A percentile compares a stretch with the other conserved stretches of the same genome.
These are phyloP conservation scores for Leptomonas seymouri DNA, from an alignment of 208 protist genomes.

Conservation along the genomic window DNA sequence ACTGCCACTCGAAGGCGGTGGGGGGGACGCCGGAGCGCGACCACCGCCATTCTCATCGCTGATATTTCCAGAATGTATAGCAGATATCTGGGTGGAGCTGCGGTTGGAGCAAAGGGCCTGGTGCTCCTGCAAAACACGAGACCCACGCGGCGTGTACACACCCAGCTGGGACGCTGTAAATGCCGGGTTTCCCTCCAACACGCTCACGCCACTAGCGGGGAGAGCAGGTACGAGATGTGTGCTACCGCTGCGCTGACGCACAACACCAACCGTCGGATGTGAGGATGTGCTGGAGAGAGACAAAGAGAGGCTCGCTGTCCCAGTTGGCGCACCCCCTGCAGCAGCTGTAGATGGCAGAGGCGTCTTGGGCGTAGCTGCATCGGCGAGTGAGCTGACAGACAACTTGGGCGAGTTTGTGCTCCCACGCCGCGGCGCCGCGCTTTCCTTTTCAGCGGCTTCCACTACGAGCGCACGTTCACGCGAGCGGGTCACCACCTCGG, in stretches of 20 bases:
- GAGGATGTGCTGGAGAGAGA: slow-evolving; percentile 6
- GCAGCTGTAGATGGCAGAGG: slow-evolving; percentile 6
- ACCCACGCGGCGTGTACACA: slow-evolving; percentile 11
- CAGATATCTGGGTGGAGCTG: background rate
- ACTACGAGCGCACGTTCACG: slow-evolving; percentile 1
- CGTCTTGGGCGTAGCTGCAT: slow-evolving; percentile 4
- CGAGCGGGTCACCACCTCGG: slow-evolving; percentile 1
- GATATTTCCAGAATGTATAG: background rate
- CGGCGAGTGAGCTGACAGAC: background rate
- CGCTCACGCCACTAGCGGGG: background rate
- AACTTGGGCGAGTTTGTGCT: slow-evolving; percentile 4
- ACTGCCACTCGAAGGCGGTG: slow-evolving; percentile 1
- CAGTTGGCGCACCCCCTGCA: background rate
- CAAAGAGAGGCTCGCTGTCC: slow-evolving; percentile 6
- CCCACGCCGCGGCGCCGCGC: slow-evolving; percentile 1
- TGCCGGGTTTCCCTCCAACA: slow-evolving; percentile 6
- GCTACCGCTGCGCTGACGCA: slow-evolving; percentile 18
- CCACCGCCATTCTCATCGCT: background rate
- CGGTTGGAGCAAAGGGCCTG: background rate
- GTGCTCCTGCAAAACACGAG: slow-evolving; percentile 12
- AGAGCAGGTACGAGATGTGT: slow-evolving; percentile 5
- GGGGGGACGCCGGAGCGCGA: slow-evolving; percentile 4
- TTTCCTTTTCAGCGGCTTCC: background rate
- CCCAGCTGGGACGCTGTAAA: slow-evolving; percentile 13
- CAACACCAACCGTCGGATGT: slow-evolving; percentile 4